These are phyloP conservation scores for Fraxinus pennsylvanica DNA, from an alignment of 257 asterid species.

Conservation along the genomic window DNA sequence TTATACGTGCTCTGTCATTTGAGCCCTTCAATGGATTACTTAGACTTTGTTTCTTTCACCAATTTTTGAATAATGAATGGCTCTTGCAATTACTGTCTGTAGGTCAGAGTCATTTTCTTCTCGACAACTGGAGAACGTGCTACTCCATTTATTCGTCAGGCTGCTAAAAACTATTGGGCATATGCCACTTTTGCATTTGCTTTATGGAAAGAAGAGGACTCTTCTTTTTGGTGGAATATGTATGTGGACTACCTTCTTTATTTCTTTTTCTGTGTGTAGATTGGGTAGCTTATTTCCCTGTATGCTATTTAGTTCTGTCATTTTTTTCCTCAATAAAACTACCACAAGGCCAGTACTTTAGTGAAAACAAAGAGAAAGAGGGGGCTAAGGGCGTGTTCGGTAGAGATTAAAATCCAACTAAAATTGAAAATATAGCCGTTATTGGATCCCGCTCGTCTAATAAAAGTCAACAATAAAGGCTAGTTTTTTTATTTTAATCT, in stretches of 20 bases:
- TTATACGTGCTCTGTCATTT: conserved; percentile 4
- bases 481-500: too few relatives aligned
- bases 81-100: conserved; percentile 26
- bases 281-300: neutral
- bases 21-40: neutral
- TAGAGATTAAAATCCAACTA: too few relatives aligned
- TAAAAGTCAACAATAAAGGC: too few relatives aligned
- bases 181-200: conserved; percentile 77
- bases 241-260: conserved; percentile 36
- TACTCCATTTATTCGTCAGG: conserved; percentile 82
- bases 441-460: too few relatives aligned
- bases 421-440: too few relatives aligned
- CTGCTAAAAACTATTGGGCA: conserved; percentile 66
- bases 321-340: neutral
- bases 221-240: conserved; percentile 90
- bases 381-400: neutral
- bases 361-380: neutral
- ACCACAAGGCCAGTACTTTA: neutral
- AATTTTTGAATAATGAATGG: conserved; percentile 6
- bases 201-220: conserved; percentile 77
- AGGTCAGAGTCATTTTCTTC: conserved; percentile 90
- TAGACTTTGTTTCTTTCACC: neutral
- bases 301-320: neutral
- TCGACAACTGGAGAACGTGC: conserved; percentile 98
- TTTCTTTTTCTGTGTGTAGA: neutral